These are phyloP conservation scores for Leccinum solheimii DNA, from an alignment of 1,284 basidiomycete genomes.

Conservation along the genomic window DNA sequence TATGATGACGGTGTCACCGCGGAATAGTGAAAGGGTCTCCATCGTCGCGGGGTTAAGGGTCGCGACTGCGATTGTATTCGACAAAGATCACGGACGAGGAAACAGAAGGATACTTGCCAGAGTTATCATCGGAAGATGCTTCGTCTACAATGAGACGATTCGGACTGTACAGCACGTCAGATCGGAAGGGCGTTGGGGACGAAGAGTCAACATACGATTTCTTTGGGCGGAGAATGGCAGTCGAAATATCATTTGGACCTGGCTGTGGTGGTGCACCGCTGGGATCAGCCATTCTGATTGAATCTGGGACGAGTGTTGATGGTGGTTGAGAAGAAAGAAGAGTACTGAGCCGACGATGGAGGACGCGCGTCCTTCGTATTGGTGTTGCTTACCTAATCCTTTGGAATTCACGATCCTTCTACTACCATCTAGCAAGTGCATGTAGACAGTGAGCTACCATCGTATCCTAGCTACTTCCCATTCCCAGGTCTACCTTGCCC, in stretches of 20 bases:
- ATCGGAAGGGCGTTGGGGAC: conserved; percentile 5
- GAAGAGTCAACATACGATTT: conserved; percentile 74
- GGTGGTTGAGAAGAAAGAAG: conserved; percentile 23
- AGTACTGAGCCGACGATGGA: conserved; percentile 13
- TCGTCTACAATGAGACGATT: conserved; percentile 96
- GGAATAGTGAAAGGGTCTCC: conserved; percentile 93
- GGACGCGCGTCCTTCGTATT: conserved; percentile 46
- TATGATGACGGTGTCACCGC: conserved; percentile 92
- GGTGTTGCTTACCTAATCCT: conserved; percentile 15
- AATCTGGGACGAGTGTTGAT: conserved; percentile 10
- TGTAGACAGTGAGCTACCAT: neutral
- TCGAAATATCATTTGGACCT: conserved; percentile 83
- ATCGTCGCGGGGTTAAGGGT: conserved; percentile 96
- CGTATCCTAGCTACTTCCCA: neutral
- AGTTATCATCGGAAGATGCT: conserved; percentile 89
- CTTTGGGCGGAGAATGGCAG: conserved; percentile 92
- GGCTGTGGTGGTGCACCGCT: conserved; percentile 76
- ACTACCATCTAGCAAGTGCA: conserved; percentile 6
- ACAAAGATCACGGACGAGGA: neutral
- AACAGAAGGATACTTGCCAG: conserved; percentile 52
- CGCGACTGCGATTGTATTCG: conserved; percentile 58
- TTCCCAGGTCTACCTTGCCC: conserved; percentile 5
- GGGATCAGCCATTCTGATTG: conserved; percentile 63
- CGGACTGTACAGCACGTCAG: conserved; percentile 54
- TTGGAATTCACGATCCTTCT: conserved; percentile 17